Conservation (phyloP, 1,284 basidiomycete species). For the Schizophyllum amplum region DNA sequence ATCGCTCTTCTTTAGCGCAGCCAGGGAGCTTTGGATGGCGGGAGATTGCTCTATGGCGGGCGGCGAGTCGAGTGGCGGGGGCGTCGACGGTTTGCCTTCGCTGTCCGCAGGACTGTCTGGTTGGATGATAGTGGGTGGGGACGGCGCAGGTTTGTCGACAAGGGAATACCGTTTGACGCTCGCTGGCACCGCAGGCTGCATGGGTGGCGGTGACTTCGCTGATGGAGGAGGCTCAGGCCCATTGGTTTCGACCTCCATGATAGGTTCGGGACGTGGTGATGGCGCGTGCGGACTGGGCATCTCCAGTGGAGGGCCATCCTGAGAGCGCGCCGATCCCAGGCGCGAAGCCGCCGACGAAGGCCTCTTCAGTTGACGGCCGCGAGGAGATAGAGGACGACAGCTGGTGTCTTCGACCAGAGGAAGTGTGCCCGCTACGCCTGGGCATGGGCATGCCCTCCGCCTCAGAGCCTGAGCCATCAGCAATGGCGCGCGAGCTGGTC, state of each 20-base stretch:
- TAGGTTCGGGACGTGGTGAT: conserved; percentile 13
- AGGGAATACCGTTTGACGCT: conserved; percentile 71
- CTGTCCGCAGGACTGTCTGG: conserved; percentile 31
- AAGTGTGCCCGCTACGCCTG: too few relatives aligned
- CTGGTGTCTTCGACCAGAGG: conserved; percentile 20
- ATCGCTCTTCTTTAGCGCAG: conserved; percentile 85
- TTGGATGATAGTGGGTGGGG: conserved; percentile 48
- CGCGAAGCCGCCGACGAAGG: conserved; percentile 49
- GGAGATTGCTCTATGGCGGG: conserved; percentile 38
- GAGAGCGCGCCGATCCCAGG: conserved; percentile 18
- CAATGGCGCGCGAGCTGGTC: conserved; percentile 28
- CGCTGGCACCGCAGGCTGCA: conserved; percentile 34
- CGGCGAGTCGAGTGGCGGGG: conserved; percentile 34
- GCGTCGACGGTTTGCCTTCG: conserved; percentile 24
- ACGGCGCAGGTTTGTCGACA: conserved; percentile 51
- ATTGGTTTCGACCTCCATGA: conserved; percentile 9
- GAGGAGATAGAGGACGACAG: conserved; percentile 17
- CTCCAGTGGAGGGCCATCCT: neutral
- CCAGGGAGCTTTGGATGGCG: conserved; percentile 76
- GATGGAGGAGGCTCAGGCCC: conserved; percentile 24
- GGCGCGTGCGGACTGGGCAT: conserved; percentile 3
- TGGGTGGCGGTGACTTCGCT: conserved; percentile 11
- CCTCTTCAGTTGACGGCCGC: conserved; percentile 23
- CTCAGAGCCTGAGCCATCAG: conserved; percentile 2
- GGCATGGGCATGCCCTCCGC: conserved; percentile 16